Conservation (phyloP, 306 rosid genomes). For the Astragalus glycyphyllos region DNA sequence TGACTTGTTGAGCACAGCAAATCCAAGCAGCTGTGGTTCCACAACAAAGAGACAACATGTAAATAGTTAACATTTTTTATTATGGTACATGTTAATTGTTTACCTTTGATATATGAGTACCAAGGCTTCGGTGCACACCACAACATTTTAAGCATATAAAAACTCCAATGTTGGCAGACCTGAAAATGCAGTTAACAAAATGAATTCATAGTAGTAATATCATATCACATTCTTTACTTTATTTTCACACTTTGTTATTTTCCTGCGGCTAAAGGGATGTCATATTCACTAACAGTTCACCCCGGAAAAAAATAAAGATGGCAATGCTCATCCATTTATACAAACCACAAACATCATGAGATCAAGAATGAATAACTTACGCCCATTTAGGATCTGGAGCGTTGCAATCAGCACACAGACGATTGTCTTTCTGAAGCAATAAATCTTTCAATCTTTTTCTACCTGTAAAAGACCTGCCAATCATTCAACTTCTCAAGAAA, state of each 20-base stretch:
- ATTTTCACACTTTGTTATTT: constrained; percentile 28
- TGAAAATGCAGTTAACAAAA: constrained; percentile 50
- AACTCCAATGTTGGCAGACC: constrained; percentile 97
- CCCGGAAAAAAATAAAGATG: background rate
- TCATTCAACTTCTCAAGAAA: constrained; percentile 42
- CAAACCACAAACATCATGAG: constrained; percentile 10
- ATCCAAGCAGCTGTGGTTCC: constrained; percentile 20
- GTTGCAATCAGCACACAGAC: constrained; percentile 89
- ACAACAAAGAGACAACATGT: constrained; percentile 32
- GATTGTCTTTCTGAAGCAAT: constrained; percentile 77
- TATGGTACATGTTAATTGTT: constrained; percentile 25
- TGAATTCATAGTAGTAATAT: constrained; percentile 8
- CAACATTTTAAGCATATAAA: constrained; percentile 96
- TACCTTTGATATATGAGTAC: constrained; percentile 97
- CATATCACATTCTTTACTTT: background rate
- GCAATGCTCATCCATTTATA: constrained; percentile 16
- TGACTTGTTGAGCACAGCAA: background rate
- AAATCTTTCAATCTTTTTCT: constrained; percentile 78
- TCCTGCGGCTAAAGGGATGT: constrained; percentile 34
- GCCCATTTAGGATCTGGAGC: constrained; percentile 99
- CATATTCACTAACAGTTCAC: constrained; percentile 35
- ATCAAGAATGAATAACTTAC: constrained; percentile 57
- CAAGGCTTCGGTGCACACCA: constrained; percentile 96
- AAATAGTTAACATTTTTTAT: constrained; percentile 50
- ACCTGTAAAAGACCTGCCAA: constrained; percentile 61